phyloP scores from a whole-genome alignment of 345 rosid genomes.

The Eucalyptus urophylla region DNA sequence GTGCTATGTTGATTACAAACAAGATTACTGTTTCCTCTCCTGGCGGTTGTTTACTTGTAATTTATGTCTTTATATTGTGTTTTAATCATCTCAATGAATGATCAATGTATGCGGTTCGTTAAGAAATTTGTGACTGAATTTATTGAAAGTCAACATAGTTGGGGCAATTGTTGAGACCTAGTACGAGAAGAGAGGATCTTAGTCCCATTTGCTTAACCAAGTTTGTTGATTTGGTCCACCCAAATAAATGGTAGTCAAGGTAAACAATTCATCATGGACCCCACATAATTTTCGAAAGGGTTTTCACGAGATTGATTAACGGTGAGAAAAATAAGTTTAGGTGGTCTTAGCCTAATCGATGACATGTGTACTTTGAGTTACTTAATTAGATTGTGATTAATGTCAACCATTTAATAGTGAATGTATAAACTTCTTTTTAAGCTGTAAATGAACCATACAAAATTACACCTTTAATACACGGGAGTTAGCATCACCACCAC shows the following conservation, averaged over 20 bases:
- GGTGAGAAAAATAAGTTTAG: neutral
- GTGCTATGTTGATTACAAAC: neutral
- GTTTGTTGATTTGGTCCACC: neutral
- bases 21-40: neutral
- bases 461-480: neutral
- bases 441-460: neutral
- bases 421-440: neutral
- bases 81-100: neutral
- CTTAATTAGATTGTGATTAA: neutral
- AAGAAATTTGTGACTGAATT: neutral
- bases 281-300: neutral
- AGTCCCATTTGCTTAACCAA: neutral
- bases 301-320: neutral
- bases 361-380: neutral
- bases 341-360: neutral
- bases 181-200: neutral
- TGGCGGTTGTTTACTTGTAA: neutral
- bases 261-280: neutral
- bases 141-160: neutral
- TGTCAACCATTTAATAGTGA: neutral
- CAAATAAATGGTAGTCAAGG: neutral
- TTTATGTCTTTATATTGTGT: neutral
- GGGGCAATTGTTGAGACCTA: neutral
- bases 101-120: neutral
- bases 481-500: neutral